These are phyloP conservation scores for Fagus sylvatica DNA, from an alignment of 306 rosid species.

Conservation along the genomic window DNA sequence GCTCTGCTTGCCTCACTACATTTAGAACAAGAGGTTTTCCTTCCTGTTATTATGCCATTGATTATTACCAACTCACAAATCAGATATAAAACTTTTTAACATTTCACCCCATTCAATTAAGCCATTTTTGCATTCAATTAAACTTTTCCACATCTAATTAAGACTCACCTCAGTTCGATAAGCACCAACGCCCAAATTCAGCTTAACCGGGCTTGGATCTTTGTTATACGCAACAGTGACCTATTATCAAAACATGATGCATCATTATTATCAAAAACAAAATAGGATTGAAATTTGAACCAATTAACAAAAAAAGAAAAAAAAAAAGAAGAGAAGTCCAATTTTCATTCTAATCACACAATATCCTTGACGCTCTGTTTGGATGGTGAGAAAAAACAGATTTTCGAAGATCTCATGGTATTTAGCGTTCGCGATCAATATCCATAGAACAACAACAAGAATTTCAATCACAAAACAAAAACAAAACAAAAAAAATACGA, in stretches of 20 bases:
- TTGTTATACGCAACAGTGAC: constrained; percentile 93
- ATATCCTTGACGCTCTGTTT: background rate
- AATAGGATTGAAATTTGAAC: background rate
- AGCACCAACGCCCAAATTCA: constrained; percentile 98
- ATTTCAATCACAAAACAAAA: background rate
- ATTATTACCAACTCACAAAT: constrained; percentile 2
- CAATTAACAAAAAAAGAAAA: background rate
- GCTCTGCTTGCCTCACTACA: constrained; percentile 84
- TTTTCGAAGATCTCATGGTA: background rate
- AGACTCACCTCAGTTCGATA: constrained; percentile 89
- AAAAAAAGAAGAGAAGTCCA: background rate
- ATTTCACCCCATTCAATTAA: background rate
- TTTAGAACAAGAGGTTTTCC: constrained; percentile 96
- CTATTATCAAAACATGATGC: constrained; percentile 35
- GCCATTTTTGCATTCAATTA: background rate
- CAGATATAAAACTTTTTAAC: constrained; percentile 6
- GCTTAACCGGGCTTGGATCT: constrained; percentile 83
- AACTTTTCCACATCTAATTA: background rate
- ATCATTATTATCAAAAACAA: background rate
- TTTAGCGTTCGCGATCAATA: background rate
- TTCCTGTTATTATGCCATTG: constrained; percentile 58
- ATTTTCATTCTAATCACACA: background rate
- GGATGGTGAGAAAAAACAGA: background rate
- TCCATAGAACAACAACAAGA: background rate
- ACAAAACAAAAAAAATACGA: background rate